phyloP scores from a whole-genome alignment of 176 grass and related monocot genomes.

The Bromus sterilis region DNA sequence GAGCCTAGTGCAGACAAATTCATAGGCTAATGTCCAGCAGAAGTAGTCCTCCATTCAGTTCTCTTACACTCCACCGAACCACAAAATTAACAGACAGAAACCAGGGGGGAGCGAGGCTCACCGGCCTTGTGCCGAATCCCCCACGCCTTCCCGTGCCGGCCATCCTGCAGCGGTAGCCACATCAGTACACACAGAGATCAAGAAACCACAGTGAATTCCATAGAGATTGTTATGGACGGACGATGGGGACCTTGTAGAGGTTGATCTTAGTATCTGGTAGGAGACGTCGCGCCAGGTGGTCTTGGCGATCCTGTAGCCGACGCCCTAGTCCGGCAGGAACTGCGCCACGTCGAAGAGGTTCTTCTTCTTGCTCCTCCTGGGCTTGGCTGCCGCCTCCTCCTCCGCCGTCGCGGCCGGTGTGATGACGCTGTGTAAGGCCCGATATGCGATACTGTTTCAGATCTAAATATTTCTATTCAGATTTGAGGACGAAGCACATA shows the following conservation, averaged over 20 bases:
- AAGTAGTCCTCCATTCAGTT: neutral
- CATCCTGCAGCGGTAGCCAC: conserved; percentile 35
- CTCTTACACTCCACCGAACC: neutral
- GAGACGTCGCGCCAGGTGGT: conserved; percentile 86
- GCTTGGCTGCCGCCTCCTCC: conserved; percentile 13
- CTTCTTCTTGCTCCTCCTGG: conserved; percentile 73
- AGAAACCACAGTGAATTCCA: neutral
- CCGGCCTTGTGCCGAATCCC: conserved; percentile 82
- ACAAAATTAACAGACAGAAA: neutral
- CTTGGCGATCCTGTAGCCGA: conserved; percentile 88
- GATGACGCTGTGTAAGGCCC: no score
- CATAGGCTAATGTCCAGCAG: neutral
- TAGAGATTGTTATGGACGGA: neutral
- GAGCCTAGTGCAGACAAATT: neutral
- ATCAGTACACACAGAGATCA: neutral
- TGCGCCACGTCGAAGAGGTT: conserved; percentile 85
- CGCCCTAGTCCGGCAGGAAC: conserved; percentile 79
- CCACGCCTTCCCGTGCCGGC: conserved; percentile 85
- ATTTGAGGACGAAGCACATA: no score
- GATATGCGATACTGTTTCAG: no score
- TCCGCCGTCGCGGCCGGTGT: neutral
- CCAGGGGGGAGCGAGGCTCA: neutral
- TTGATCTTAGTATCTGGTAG: conserved; percentile 92
- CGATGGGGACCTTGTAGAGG: conserved; percentile 65
- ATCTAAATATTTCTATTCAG: no score